A percentile compares a stretch with the other conserved stretches of the same genome.
These are phyloP conservation scores for Colletotrichum somersetense DNA, from an alignment of 2,329 filamentous ascomycete genomes.

Conservation along the genomic window DNA sequence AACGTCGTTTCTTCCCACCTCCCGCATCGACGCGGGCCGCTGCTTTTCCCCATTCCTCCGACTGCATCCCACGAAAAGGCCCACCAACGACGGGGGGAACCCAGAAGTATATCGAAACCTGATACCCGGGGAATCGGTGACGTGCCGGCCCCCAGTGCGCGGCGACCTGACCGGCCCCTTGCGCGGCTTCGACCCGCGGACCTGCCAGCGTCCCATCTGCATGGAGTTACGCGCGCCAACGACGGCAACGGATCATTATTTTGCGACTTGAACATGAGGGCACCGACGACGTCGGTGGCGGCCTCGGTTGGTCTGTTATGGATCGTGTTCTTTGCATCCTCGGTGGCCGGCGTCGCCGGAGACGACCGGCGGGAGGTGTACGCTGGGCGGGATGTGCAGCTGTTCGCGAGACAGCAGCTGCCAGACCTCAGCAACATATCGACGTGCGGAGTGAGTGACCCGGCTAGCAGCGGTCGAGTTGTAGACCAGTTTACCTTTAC, in stretches of 20 bases:
- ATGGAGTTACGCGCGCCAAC: constrained; percentile 13
- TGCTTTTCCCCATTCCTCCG: too few relatives aligned
- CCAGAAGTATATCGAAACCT: not conserved
- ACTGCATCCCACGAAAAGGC: not conserved
- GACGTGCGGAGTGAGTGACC: constrained; percentile 26
- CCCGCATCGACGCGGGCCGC: not conserved
- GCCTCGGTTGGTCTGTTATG: constrained; percentile 21
- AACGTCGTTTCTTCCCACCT: constrained; percentile 22
- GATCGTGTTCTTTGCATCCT: constrained; percentile 1
- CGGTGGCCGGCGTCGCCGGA: not conserved
- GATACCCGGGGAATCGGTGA: not conserved
- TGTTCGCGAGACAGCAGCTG: constrained; percentile 28
- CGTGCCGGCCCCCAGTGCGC: constrained; percentile 14
- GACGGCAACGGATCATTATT: not conserved
- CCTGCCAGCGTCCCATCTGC: not conserved
- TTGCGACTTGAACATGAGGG: constrained; percentile 8
- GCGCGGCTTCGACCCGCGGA: not conserved
- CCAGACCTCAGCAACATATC: constrained; percentile 35
- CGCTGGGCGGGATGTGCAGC: not conserved
- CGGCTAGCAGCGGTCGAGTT: not conserved
- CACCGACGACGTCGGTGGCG: not conserved
- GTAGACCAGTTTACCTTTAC: not conserved
- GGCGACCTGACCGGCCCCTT: constrained; percentile 20
- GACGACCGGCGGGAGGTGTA: not conserved
- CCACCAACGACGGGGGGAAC: too few relatives aligned